Percentiles rank a stretch among this genome's conserved stretches.
phyloP scores from a whole-genome alignment of 2,329 filamentous ascomycete species.

The Meredithiella fracta region DNA sequence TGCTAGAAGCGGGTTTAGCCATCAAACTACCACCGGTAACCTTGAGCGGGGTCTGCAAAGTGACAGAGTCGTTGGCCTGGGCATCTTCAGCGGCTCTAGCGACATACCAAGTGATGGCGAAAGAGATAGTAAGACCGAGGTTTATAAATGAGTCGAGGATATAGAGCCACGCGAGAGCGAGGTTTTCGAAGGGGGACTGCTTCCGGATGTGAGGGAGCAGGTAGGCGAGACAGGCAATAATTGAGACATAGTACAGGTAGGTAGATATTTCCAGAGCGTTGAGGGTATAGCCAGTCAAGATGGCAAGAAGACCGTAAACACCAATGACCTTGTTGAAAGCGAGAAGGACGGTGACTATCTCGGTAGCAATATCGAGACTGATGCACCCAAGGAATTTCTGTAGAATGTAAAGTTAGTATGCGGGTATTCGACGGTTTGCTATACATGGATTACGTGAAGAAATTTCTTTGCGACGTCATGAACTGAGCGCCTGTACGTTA shows the following conservation, averaged over 20 bases:
- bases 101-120: slow-evolving; percentile 75
- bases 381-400: slow-evolving; percentile 76
- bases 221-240: slow-evolving; percentile 49
- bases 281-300: slow-evolving; percentile 72
- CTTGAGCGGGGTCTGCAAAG: slow-evolving; percentile 12
- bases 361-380: slow-evolving; percentile 70
- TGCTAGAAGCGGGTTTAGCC: slow-evolving; percentile 8
- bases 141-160: slow-evolving; percentile 69
- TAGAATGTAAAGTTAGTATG: neutral
- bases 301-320: slow-evolving; percentile 74
- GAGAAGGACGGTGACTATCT: slow-evolving; percentile 67
- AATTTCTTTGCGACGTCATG: neutral
- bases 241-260: slow-evolving; percentile 71
- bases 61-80: slow-evolving; percentile 12
- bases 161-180: slow-evolving; percentile 75
- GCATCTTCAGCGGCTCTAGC: slow-evolving; percentile 32
- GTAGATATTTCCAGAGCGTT: slow-evolving; percentile 73
- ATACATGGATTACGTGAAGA: neutral
- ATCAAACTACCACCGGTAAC: slow-evolving; percentile 8
- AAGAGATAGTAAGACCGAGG: slow-evolving; percentile 62
- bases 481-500: neutral
- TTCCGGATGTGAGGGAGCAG: slow-evolving; percentile 67
- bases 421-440: neutral
- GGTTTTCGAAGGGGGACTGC: slow-evolving; percentile 60
- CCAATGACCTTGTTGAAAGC: slow-evolving; percentile 87